Base-by-base conservation (phyloP, 306 rosid genomes). In the Begonia peltatifolia region DNA sequence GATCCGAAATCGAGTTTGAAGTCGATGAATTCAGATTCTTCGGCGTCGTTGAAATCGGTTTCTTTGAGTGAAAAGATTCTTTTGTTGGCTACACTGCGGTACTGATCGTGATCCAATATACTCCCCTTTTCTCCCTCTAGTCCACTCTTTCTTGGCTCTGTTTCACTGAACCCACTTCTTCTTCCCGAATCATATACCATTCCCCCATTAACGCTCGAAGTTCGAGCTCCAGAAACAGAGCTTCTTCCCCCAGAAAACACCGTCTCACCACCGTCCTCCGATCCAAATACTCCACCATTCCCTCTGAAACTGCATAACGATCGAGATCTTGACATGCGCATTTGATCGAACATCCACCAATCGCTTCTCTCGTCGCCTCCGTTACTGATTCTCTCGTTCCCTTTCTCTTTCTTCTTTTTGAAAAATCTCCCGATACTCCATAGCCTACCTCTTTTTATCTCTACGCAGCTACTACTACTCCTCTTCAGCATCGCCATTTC, bases 211-310 rank as follows among this genome's bases (percentile, higher is more conserved):
- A 87, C 96, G 20, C 94, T 86, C 3, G 99, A 92, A 50, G 94
- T 92, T 41, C 99, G 73, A 0, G 99, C 96, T 6, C 88, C 99
- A 9, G 99, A 90, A 12, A 90, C 86, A 0, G 99, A 90, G 58
- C 99, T 90, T 62, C 99, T 72, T 6, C 94, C 94, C 11, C 84
- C 97, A 2, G 94, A 86, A 22, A 74, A 63, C 58, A 75, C 70
- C 16, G 79, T 64, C 47, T 87, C 90, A 0, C 86, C 86, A 23
- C 94, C 96, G 54, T 86, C 94, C 35, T 86, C 99, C 3, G 99
- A 83, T 52, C 87, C 96, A 47, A 78, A 76, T 43, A 63, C 12
- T 2, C 77, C 79, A 10, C 84, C 86, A 5, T 44, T 7, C 11
- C 79, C 84, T 6, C 99, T 73, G 66, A 92, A 92, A 65, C 99